A percentile compares a stretch with the other conserved stretches of the same genome.
Conservation (phyloP, 805 yeast species). For the Ogataea henricii region DNA sequence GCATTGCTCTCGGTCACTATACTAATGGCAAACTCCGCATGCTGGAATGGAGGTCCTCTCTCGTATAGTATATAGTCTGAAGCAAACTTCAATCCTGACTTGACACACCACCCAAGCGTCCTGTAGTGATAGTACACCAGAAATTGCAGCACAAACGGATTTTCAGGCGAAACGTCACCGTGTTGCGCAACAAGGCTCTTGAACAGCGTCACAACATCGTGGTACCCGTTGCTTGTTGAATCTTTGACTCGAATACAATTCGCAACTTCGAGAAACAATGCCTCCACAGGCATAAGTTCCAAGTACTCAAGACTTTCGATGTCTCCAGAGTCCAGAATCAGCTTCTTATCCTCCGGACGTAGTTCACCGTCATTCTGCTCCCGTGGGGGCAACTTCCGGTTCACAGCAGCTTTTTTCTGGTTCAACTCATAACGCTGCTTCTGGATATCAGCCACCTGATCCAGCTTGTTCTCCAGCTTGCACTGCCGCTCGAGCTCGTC, state of each 20-base stretch:
- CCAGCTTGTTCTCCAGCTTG: conserved; percentile 24
- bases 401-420: conserved; percentile 21
- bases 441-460: conserved; percentile 39
- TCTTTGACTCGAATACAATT: conserved; percentile 36
- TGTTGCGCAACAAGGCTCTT: conserved; percentile 13
- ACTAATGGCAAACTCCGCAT: conserved; percentile 79
- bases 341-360: conserved; percentile 40
- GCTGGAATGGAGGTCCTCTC: conserved; percentile 93
- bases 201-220: conserved; percentile 16
- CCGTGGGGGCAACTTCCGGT: conserved; percentile 20
- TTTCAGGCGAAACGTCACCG: conserved; percentile 30
- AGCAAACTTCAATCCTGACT: conserved; percentile 91
- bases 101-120: conserved; percentile 91
- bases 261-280: conserved; percentile 58
- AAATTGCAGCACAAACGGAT: conserved; percentile 54
- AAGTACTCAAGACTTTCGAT: conserved; percentile 45
- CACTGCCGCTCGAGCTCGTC: conserved; percentile 49
- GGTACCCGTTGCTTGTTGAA: neutral
- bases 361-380: conserved; percentile 15
- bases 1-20: conserved; percentile 17
- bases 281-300: conserved; percentile 77
- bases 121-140: conserved; percentile 84
- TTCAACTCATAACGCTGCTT: conserved; percentile 34
- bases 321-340: conserved; percentile 30
- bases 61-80: conserved; percentile 80